Conservation (phyloP, 345 rosid genomes). For the Erodium maritimum region DNA sequence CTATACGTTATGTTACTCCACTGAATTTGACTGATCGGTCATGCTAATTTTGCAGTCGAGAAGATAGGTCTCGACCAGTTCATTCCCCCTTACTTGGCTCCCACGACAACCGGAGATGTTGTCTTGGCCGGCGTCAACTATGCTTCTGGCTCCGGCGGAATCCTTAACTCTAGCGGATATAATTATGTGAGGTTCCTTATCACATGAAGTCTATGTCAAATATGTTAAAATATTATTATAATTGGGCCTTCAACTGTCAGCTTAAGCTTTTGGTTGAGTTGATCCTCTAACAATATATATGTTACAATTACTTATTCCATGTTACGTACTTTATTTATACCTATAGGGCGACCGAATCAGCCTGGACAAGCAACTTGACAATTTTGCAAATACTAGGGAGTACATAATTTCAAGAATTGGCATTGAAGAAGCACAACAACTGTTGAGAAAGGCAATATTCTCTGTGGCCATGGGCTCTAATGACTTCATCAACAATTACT, state of each 20-base stretch:
- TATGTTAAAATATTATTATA: no score
- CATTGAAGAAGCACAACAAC: conserved; percentile 23
- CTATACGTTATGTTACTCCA: background rate
- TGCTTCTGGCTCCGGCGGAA: conserved; percentile 79
- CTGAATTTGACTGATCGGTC: background rate
- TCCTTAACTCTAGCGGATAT: conserved; percentile 53
- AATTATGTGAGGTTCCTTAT: conserved; percentile 38
- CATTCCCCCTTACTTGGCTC: conserved; percentile 70
- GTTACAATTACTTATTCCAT: no score
- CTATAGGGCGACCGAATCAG: conserved; percentile 54
- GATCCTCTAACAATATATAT: no score
- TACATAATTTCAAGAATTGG: conserved; percentile 36
- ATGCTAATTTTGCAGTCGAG: conserved; percentile 22
- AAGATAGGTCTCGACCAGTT: conserved; percentile 25
- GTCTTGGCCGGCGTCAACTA: conserved; percentile 66
- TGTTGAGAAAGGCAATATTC: conserved; percentile 29
- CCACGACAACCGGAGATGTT: conserved; percentile 36
- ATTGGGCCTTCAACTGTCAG: no score
- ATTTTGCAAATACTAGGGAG: conserved; percentile 37
- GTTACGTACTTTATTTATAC: no score
- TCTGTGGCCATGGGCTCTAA: conserved; percentile 64
- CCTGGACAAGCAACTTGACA: conserved; percentile 46
- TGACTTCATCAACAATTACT: conserved; percentile 64
- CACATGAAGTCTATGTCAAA: no score
- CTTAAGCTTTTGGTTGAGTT: no score